phyloP scores from a whole-genome alignment of 2,329 filamentous ascomycete species.

The Lasiodiplodia theobromae region DNA sequence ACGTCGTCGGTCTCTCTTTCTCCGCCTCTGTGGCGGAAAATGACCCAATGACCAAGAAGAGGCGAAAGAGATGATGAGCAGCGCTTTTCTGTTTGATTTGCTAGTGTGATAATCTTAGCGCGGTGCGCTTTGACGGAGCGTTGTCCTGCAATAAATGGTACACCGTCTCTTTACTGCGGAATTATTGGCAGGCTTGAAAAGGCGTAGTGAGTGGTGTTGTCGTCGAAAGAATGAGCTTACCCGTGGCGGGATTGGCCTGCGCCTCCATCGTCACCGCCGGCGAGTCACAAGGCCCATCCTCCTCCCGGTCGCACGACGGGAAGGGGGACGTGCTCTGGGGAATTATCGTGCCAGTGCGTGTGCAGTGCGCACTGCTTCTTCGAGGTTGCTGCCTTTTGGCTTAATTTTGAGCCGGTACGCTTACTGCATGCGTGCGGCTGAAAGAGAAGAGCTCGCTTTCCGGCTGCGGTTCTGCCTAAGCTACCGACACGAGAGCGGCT shows the following conservation, averaged over 20 bases:
- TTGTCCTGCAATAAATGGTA: neutral
- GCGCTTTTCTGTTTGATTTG: neutral
- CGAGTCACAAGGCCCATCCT: conserved; percentile 3
- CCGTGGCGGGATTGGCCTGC: neutral
- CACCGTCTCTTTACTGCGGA: neutral
- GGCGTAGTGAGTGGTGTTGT: neutral
- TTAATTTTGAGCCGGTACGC: no score
- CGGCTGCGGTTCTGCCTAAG: neutral
- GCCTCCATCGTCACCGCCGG: conserved; percentile 15
- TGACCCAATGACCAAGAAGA: neutral
- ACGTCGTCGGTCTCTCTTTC: neutral
- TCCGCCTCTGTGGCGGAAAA: neutral
- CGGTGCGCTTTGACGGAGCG: neutral
- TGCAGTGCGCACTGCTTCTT: no score
- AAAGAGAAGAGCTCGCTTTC: neutral
- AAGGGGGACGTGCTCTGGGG: neutral
- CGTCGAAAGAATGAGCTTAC: neutral
- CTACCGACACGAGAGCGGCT: neutral
- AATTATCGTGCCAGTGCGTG: neutral
- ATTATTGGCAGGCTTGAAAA: no score
- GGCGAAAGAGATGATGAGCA: neutral
- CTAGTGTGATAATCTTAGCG: neutral
- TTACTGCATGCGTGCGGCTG: no score
- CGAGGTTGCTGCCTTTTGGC: no score
- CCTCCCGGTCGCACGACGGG: neutral